Conservation (phyloP, 345 rosid species). For the Rubroshorea leprosula region DNA sequence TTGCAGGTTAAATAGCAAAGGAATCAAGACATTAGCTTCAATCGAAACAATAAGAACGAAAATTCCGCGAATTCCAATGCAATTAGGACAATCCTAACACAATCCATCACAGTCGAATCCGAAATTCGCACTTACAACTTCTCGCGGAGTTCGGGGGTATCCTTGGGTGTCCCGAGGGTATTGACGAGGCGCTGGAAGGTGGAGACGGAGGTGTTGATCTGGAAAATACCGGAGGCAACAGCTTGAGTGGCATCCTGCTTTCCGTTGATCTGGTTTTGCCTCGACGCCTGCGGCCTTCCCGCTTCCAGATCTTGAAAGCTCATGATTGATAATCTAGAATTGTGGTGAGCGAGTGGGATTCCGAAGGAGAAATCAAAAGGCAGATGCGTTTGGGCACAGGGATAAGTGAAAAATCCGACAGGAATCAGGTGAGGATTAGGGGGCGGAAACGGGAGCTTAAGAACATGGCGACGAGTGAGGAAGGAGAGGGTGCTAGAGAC, state of each 20-base stretch:
- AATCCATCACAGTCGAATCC: not conserved
- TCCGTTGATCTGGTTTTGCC: constrained; percentile 47
- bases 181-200: constrained; percentile 90
- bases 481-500: not conserved
- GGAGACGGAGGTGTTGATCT: constrained; percentile 95
- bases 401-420: constrained; percentile 6
- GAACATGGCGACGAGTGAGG: constrained; percentile 25
- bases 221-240: constrained; percentile 94
- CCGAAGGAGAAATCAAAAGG: constrained; percentile 11
- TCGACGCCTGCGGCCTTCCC: constrained; percentile 47
- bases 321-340: constrained; percentile 33
- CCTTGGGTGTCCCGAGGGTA: constrained; percentile 95
- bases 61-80: not conserved
- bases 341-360: not conserved
- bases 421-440: not conserved
- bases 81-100: constrained; percentile 6
- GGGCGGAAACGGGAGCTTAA: constrained; percentile 12
- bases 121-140: constrained; percentile 61
- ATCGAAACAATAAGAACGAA: not conserved
- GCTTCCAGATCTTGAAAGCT: constrained; percentile 96
- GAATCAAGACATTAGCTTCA: not conserved
- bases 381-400: constrained; percentile 12
- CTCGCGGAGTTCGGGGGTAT: constrained; percentile 90
- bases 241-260: constrained; percentile 81
- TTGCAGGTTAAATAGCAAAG: not conserved